These are phyloP conservation scores for Asterophora parasitica DNA, from an alignment of 768 basidiomycete species.

Conservation along the genomic window DNA sequence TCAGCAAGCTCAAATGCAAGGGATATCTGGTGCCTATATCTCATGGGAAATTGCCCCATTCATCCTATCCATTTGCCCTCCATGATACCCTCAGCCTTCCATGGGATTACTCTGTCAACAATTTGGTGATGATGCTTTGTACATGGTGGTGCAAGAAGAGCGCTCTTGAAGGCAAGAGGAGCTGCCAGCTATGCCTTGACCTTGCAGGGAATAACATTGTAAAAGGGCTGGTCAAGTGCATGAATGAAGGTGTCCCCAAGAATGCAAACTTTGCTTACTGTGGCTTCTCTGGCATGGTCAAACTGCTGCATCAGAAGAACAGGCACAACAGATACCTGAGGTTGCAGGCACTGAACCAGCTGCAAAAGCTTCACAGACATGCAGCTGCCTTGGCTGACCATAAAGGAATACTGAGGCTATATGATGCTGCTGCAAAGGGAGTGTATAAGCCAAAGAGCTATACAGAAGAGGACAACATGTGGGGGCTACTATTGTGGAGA, in stretches of 20 bases:
- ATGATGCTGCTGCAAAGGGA: no score
- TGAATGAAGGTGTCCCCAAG: slow-evolving; percentile 5
- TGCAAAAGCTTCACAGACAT: neutral
- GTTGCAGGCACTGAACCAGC: slow-evolving; percentile 8
- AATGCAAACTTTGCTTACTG: slow-evolving; percentile 6
- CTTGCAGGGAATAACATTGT: slow-evolving; percentile 3
- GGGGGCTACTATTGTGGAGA: no score
- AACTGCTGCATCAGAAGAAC: neutral
- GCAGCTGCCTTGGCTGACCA: slow-evolving; percentile 8
- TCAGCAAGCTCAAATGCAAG: neutral
- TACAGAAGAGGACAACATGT: no score
- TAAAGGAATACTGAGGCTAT: neutral
- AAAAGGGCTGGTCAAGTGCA: slow-evolving; percentile 8
- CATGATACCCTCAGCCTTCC: slow-evolving; percentile 10
- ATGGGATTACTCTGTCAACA: slow-evolving; percentile 12
- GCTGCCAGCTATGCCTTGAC: slow-evolving; percentile 1
- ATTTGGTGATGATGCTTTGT: neutral
- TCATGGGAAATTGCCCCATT: neutral
- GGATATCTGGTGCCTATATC: neutral
- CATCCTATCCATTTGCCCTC: slow-evolving; percentile 18
- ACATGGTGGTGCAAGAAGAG: neutral
- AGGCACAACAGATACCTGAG: slow-evolving; percentile 3
- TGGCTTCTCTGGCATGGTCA: slow-evolving; percentile 8
- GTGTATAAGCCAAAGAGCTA: no score
- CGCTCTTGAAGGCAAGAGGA: neutral